Conservation (phyloP, 169 alveolate species). For the Plasmodium vinckei region DNA sequence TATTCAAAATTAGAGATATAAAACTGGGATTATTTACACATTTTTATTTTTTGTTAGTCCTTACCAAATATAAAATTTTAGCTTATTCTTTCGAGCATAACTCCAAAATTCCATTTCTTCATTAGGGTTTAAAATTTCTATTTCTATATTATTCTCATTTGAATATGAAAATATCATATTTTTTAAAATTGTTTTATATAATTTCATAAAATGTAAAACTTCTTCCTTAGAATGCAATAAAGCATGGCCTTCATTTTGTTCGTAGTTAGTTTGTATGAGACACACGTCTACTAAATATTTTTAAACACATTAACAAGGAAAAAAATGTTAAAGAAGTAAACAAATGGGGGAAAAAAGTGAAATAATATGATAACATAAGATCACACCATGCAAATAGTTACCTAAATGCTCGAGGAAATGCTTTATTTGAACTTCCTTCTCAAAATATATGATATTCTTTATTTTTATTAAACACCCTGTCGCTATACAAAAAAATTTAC, state of each 20-base stretch:
- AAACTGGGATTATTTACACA: background rate
- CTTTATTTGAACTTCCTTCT: conserved; percentile 45
- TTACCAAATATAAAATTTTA: conserved; percentile 39
- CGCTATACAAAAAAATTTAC: conserved; percentile 11
- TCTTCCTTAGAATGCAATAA: conserved; percentile 68
- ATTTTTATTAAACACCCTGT: conserved; percentile 69
- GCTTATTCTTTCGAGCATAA: conserved; percentile 13
- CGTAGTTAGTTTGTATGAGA: conserved; percentile 19
- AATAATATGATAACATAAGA: no score
- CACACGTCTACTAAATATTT: conserved; percentile 48
- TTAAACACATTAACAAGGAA: conserved; percentile 2
- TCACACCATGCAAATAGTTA: background rate
- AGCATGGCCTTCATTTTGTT: conserved; percentile 58
- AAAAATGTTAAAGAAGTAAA: no score
- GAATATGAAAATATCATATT: conserved; percentile 34
- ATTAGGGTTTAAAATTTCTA: conserved; percentile 36
- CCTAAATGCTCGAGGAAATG: conserved; percentile 71
- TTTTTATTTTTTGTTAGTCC: background rate
- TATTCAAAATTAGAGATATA: conserved; percentile 1
- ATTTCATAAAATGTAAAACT: conserved; percentile 49
- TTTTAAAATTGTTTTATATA: conserved; percentile 12
- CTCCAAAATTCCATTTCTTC: conserved; percentile 63
- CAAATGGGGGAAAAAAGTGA: no score
- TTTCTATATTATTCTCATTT: conserved; percentile 18
- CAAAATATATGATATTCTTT: conserved; percentile 47